These are phyloP conservation scores for Fomitopsis betulina DNA, from an alignment of 1,284 basidiomycete genomes.

Conservation along the genomic window DNA sequence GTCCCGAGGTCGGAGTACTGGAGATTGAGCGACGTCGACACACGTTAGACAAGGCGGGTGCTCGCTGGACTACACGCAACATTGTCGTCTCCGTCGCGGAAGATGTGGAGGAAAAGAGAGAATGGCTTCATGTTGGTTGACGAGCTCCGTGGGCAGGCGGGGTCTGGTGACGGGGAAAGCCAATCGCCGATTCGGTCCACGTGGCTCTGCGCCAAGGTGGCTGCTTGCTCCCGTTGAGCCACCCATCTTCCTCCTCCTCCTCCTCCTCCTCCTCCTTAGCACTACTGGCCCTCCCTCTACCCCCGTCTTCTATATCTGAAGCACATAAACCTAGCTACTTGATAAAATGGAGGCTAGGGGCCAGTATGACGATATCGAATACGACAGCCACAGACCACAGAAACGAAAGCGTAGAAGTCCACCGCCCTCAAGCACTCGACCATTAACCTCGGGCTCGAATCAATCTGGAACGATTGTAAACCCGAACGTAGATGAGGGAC, in stretches of 20 bases:
- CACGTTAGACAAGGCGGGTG: background rate
- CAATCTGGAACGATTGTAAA: conserved; percentile 13
- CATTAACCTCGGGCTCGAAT: background rate
- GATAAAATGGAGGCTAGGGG: conserved; percentile 16
- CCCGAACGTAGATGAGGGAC: conserved; percentile 14
- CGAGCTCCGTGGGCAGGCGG: background rate
- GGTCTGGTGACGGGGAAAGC: background rate
- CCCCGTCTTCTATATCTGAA: background rate
- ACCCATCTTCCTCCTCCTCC: background rate
- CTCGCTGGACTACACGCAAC: background rate
- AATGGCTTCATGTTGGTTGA: background rate
- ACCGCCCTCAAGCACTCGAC: conserved; percentile 8
- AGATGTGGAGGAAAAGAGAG: background rate
- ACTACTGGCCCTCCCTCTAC: background rate
- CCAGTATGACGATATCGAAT: conserved; percentile 23
- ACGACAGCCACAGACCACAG: conserved; percentile 22
- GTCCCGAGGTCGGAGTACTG: background rate
- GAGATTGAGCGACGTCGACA: background rate
- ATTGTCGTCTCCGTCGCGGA: background rate
- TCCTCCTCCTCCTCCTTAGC: background rate
- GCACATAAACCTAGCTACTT: too few relatives aligned
- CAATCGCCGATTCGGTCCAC: background rate
- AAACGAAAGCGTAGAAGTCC: conserved; percentile 29
- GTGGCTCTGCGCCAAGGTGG: background rate
- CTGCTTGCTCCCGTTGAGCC: background rate